Evolutionary conservation across 2,329 filamentous ascomycete species (phyloP), one percentile per base, ranked within the genome.

Genomic region (Bipolaris zeicola): DNA sequence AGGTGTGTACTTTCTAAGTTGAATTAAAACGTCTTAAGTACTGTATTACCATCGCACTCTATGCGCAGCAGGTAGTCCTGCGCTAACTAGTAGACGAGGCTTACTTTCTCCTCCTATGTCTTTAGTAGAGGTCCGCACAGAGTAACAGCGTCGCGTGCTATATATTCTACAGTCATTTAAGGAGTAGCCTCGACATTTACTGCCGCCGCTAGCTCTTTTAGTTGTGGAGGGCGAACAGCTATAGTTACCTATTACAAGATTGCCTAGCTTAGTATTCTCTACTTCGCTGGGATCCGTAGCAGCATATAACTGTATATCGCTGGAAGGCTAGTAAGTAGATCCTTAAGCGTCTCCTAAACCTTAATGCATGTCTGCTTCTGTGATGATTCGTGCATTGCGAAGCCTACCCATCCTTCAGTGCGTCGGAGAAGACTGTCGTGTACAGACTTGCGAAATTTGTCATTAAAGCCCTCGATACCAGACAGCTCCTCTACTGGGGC

Each of bases 351-450:
- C 16, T 59, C 45, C 14, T 36, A 34, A 1, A 66, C 38, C 24
- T 60, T 38, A 33, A 8, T 58, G 33, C 31, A 46, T 3, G 64
- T 62, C 14, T 14, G n/a, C 39, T 63, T 56, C 41, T 47, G 46
- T 13, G 10, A 41, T 22, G 66, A 48, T 41, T 63, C 64, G 3
- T 63, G 37, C 39, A 69, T 50, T 14, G 67, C 64, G 36, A 65
- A 60, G 28, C 60, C 67, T 26, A 71, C 65, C 73, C 70, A 77
- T 7, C 69, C 71, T 50, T 71, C 46, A 7, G 72, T 59, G 13
- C 67, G 57, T 39, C 63, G 31, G 1, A 58, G 48, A n/a, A 75
- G 60, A 16, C 36, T 46, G 49, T 31, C 58, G 22, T 60, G 47
- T 45, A 65, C 41, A 63, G 50, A 34, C 54, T 41, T 16, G 14